phyloP scores from a whole-genome alignment of 768 basidiomycete genomes.

The Mycena rebaudengoi region DNA sequence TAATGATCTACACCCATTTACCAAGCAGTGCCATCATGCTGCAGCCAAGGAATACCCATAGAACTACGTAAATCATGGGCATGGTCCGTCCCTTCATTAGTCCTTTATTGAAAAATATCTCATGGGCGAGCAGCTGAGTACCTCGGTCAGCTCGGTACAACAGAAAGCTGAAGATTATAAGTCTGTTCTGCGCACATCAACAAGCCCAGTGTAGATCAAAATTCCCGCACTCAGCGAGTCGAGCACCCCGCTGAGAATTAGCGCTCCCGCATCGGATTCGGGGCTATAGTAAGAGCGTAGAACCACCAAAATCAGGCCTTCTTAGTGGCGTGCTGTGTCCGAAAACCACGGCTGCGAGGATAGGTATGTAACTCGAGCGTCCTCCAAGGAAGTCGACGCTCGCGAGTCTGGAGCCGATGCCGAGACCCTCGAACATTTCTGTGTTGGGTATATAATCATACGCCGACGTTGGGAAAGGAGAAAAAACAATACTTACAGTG shows the following conservation, averaged over 20 bases:
- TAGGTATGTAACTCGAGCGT: conserved; percentile 62
- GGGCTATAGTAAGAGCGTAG: conserved; percentile 85
- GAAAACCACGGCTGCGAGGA: conserved; percentile 69
- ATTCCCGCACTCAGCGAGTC: conserved; percentile 91
- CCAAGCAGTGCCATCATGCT: conserved; percentile 91
- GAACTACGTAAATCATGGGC: conserved; percentile 71
- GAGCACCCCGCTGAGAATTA: conserved; percentile 84
- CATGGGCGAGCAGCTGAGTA: conserved; percentile 83
- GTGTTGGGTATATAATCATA: background rate
- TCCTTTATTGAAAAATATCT: conserved; percentile 89
- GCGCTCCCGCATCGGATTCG: conserved; percentile 71
- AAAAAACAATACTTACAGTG: conserved; percentile 71
- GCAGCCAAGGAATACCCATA: conserved; percentile 80
- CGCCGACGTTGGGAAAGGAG: background rate
- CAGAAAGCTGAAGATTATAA: background rate
- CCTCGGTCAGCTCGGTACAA: conserved; percentile 7
- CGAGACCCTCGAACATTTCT: conserved; percentile 96
- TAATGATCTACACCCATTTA: conserved; percentile 63
- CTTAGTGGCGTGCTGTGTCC: conserved; percentile 88
- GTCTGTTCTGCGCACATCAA: conserved; percentile 62
- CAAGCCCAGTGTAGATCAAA: conserved; percentile 87
- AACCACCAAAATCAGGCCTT: conserved; percentile 79
- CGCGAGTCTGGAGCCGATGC: conserved; percentile 89
- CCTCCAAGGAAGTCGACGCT: conserved; percentile 65
- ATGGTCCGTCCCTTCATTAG: conserved; percentile 74